Base-by-base conservation (phyloP, 2,329 filamentous ascomycete species). In the Shiraia sp. region DNA sequence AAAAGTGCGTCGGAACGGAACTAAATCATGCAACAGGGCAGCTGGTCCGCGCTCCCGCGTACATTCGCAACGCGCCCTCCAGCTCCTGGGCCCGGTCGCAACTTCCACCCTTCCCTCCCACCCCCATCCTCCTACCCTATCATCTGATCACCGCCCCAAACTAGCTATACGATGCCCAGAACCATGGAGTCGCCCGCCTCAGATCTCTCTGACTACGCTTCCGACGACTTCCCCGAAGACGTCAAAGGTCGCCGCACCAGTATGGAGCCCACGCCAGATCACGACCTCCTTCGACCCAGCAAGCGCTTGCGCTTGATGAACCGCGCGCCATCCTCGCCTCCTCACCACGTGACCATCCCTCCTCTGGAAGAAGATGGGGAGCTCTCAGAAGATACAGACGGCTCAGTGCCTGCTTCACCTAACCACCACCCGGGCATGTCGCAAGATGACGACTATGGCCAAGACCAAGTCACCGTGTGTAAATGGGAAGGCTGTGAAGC, bases 361-460 rank as follows among this genome's bases (percentile, higher is more conserved):
- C 32, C 40, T 10, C 39, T 40, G 16, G 65, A 63, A 15, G 59
- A 61, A 30, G 55, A 79, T 55, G 72, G 82, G 36, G 87, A 90
- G 39, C 85, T 97, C 46, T 96, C 90, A 6, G 90, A 88, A 38
- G 93, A 99, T 71, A 95, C 88, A 35, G 91, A 88, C 24, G 90
- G 90, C 68, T 90, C 65, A 78, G 86, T 71, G 70, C 87, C 73
- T 65, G 86, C 63, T 45, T 76, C 74, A 32, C 75, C 75, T 3
- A 40, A 57, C 43, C 67, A 73, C 47, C 69, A 70, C 57, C 66
- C 66, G 13, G 65, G 63, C 57, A 63, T 67, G 59, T 62, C 56
- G 59, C 72, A 56, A 51, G 75, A 73, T 40, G 67, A 72, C 34
- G 68, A 70, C 47, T 67, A 63, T 27, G 65, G 64, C 34, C 63